A percentile compares a stretch with the other conserved stretches of the same genome.
Conservation (phyloP, 202 grass and related monocot species). For the Elaeis oleifera region DNA sequence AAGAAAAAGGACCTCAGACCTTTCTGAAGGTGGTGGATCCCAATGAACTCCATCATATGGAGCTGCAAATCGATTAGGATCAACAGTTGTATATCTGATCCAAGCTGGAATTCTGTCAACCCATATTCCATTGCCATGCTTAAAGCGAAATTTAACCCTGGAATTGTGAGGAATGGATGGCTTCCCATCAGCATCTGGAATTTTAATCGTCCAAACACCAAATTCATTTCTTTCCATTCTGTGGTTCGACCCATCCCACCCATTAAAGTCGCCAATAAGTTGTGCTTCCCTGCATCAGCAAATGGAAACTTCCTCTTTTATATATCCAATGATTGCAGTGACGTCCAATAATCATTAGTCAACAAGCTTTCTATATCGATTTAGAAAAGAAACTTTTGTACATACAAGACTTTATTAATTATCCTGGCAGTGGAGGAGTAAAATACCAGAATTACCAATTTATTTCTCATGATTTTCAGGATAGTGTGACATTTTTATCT, state of each 20-base stretch:
- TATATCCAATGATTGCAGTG: too few relatives aligned
- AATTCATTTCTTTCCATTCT: conserved; percentile 71
- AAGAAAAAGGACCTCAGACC: conserved; percentile 31
- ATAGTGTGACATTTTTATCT: too few relatives aligned
- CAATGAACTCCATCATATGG: conserved; percentile 91
- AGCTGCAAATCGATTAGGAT: conserved; percentile 71
- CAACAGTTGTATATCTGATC: conserved; percentile 79
- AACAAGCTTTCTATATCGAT: too few relatives aligned
- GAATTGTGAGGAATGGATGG: conserved; percentile 72
- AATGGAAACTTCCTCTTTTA: conserved; percentile 2
- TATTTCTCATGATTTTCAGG: too few relatives aligned
- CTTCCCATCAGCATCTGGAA: conserved; percentile 48
- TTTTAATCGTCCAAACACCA: conserved; percentile 76
- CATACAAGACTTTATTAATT: too few relatives aligned
- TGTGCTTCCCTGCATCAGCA: conserved; percentile 68
- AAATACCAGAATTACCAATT: too few relatives aligned
- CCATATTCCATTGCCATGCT: conserved; percentile 53
- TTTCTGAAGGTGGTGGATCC: conserved; percentile 82
- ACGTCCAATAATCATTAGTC: too few relatives aligned
- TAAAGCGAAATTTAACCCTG: conserved; percentile 81
- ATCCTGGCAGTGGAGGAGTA: too few relatives aligned
- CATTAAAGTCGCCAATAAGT: conserved; percentile 85
- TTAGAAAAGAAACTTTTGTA: too few relatives aligned
- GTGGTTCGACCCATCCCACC: conserved; percentile 69
- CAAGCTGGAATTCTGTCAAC: conserved; percentile 75